A percentile compares a stretch with the other conserved stretches of the same genome.
phyloP scores from a whole-genome alignment of 1,284 basidiomycete species.

The Ustilago shanxiensis region DNA sequence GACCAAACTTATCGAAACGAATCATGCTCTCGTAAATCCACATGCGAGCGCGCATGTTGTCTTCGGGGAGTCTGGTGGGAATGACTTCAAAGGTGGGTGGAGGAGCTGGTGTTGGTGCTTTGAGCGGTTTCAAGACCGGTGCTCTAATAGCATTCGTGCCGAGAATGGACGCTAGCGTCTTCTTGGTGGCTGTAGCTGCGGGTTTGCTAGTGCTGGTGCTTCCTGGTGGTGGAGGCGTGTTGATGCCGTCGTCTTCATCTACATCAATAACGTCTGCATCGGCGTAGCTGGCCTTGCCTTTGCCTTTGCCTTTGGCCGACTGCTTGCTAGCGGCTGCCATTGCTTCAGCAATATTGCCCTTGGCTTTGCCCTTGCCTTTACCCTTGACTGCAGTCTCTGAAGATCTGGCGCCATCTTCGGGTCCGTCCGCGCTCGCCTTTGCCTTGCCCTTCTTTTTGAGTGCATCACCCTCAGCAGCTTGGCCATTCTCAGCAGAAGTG shows the following conservation, averaged over 20 bases:
- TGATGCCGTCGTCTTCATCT: constrained; percentile 35
- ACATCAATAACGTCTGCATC: too few species aligned
- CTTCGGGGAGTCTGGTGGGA: constrained; percentile 45
- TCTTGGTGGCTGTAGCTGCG: constrained; percentile 15
- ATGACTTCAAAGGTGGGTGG: constrained; percentile 49
- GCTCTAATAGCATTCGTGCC: constrained; percentile 9
- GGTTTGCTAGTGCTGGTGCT: constrained; percentile 8
- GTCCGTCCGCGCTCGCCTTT: background rate
- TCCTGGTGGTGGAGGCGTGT: constrained; percentile 33
- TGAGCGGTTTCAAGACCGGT: constrained; percentile 38
- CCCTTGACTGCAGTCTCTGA: background rate
- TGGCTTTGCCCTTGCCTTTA: background rate
- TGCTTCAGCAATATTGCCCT: constrained; percentile 20
- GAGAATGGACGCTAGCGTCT: constrained; percentile 31
- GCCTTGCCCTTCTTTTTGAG: constrained; percentile 9
- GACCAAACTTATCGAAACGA: constrained; percentile 58
- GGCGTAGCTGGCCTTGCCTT: background rate
- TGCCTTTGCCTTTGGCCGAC: constrained; percentile 16
- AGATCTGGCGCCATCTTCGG: too few species aligned
- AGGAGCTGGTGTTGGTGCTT: constrained; percentile 30
- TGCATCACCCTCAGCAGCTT: background rate
- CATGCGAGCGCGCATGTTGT: constrained; percentile 58
- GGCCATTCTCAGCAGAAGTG: background rate
- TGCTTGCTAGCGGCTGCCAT: constrained; percentile 18
- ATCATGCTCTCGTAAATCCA: constrained; percentile 64